Conservation (phyloP, 2,329 filamentous ascomycete species). For the Trichoderma aggressivum region DNA sequence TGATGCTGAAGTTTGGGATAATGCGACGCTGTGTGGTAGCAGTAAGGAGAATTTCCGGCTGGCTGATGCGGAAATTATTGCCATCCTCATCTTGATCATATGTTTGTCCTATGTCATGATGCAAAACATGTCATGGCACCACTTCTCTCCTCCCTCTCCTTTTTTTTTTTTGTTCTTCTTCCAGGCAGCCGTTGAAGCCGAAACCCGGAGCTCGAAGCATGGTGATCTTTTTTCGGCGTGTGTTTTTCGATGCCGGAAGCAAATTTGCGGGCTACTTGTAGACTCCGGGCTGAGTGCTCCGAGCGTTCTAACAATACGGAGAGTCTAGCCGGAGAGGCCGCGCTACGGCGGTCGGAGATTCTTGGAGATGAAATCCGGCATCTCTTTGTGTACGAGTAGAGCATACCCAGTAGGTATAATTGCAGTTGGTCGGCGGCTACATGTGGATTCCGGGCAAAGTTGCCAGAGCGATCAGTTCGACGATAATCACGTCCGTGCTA, state of each 20-base stretch:
- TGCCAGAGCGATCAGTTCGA: neutral
- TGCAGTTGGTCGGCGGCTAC: neutral
- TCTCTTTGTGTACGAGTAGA: neutral
- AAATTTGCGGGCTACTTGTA: neutral
- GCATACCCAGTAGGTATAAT: too few species aligned
- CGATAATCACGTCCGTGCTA: neutral
- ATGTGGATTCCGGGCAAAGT: neutral
- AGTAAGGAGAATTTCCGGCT: neutral
- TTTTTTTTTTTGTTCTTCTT: neutral
- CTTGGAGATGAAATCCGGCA: neutral
- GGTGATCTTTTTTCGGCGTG: neutral
- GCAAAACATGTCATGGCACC: neutral
- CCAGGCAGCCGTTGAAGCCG: neutral
- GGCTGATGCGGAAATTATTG: neutral
- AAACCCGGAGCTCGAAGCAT: neutral
- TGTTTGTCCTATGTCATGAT: neutral
- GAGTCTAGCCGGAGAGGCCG: neutral
- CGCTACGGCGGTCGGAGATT: neutral
- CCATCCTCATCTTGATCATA: neutral
- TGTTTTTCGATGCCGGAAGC: neutral
- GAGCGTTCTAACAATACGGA: neutral
- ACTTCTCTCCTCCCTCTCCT: neutral
- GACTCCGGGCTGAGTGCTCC: neutral
- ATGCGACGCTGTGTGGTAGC: slow-evolving; percentile 8
- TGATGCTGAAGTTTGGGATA: neutral